Conservation (phyloP, 257 asterid species). For the Cinchona pubescens region DNA sequence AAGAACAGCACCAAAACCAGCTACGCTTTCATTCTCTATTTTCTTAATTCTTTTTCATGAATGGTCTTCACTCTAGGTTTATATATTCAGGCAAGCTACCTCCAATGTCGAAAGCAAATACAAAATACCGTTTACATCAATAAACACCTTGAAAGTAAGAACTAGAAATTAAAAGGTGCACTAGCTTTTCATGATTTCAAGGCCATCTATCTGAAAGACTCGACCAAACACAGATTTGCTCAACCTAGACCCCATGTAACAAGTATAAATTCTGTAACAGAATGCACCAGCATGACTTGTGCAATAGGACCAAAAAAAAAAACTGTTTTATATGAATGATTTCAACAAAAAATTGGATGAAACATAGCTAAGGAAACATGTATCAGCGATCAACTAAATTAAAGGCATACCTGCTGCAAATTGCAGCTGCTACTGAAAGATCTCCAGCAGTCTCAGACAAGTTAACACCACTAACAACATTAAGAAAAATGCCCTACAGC, state of each 20-base stretch:
- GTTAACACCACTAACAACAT: constrained; percentile 66
- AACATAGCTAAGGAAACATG: neutral
- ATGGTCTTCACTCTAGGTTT: neutral
- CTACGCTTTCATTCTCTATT: neutral
- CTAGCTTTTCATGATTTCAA: neutral
- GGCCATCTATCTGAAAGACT: neutral
- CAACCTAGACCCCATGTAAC: neutral
- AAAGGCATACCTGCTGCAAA: constrained; percentile 83
- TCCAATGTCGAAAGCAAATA: too few species aligned
- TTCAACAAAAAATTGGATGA: neutral
- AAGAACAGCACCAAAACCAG: neutral
- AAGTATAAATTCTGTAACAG: neutral
- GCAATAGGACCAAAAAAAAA: neutral
- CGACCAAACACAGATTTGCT: neutral
- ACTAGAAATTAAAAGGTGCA: neutral
- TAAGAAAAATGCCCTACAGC: constrained; percentile 68
- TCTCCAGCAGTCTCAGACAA: constrained; percentile 91
- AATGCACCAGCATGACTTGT: neutral
- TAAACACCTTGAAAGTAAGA: neutral
- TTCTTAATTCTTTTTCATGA: neutral
- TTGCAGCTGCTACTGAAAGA: constrained; percentile 92
- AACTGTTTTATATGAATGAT: neutral
- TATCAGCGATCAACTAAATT: neutral
- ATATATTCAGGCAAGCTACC: neutral
- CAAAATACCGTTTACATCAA: neutral